These are phyloP conservation scores for Protostelium mycophagum DNA, from an alignment of 78 protist genomes.

Conservation along the genomic window DNA sequence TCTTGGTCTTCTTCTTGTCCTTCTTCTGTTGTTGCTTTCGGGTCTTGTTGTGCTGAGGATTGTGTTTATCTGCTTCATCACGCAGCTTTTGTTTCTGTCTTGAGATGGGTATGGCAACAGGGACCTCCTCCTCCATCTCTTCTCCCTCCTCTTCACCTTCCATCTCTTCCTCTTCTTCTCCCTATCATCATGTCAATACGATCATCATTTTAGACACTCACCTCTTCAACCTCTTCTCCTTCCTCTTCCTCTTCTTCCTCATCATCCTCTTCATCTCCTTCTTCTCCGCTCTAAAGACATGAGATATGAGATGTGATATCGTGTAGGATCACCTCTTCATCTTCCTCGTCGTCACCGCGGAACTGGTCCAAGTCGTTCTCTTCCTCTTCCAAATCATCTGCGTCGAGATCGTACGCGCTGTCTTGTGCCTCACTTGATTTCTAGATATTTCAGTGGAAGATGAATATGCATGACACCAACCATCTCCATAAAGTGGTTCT, in stretches of 20 bases:
- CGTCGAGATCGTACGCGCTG: not conserved
- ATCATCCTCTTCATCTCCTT: constrained; percentile 43
- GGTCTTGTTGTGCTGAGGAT: constrained; percentile 39
- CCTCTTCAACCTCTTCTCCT: constrained; percentile 6
- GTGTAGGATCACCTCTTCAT: not conserved
- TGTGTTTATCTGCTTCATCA: constrained; percentile 45
- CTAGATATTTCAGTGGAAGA: not conserved
- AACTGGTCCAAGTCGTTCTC: not conserved
- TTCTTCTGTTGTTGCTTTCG: constrained; percentile 41
- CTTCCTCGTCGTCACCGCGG: not conserved
- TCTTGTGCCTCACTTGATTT: not conserved
- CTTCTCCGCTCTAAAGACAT: constrained; percentile 36
- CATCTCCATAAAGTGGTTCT: constrained; percentile 7
- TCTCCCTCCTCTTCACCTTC: constrained; percentile 40
- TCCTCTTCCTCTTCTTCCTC: constrained; percentile 35
- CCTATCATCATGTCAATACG: constrained; percentile 9
- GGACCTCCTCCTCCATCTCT: constrained; percentile 17
- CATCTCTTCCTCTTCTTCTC: constrained; percentile 20
- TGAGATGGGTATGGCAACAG: not conserved
- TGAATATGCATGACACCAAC: constrained; percentile 7
- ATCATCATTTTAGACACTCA: constrained; percentile 33
- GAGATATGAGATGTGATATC: too few relatives aligned
- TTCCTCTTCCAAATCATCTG: not conserved
- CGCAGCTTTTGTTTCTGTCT: constrained; percentile 28
- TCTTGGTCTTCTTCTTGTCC: constrained; percentile 27